phyloP scores from a whole-genome alignment of 108 stramenopile species.

The Chaetoceros tenuissimus region DNA sequence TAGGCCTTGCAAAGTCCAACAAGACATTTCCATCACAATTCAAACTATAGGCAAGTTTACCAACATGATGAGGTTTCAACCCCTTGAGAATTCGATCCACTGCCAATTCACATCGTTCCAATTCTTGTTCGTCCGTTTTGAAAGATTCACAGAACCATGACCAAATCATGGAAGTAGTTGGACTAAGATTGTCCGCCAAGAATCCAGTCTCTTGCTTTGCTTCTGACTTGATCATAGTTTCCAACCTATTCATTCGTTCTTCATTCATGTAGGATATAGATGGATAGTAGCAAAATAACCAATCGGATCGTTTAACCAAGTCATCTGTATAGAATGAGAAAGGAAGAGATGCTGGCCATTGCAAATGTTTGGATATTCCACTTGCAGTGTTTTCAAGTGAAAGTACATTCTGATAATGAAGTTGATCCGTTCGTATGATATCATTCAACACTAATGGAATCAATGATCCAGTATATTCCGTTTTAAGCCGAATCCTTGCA shows the following conservation, averaged over 20 bases:
- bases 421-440: neutral
- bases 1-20: no score
- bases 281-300: neutral
- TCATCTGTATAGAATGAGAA: neutral
- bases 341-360: neutral
- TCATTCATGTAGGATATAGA: neutral
- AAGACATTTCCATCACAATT: no score
- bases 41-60: neutral
- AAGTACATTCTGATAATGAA: neutral
- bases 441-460: neutral
- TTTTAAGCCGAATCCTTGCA: conserved; percentile 16
- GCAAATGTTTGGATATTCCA: neutral
- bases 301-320: neutral
- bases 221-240: neutral
- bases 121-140: neutral
- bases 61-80: neutral
- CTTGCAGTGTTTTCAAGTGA: neutral
- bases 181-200: neutral
- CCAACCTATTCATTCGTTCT: neutral
- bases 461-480: neutral
- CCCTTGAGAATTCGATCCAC: neutral
- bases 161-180: neutral
- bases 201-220: neutral
- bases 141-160: neutral
- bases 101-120: neutral